Base-by-base conservation (phyloP, 106 monocot genomes). In the Dendrobium chrysotoxum region DNA sequence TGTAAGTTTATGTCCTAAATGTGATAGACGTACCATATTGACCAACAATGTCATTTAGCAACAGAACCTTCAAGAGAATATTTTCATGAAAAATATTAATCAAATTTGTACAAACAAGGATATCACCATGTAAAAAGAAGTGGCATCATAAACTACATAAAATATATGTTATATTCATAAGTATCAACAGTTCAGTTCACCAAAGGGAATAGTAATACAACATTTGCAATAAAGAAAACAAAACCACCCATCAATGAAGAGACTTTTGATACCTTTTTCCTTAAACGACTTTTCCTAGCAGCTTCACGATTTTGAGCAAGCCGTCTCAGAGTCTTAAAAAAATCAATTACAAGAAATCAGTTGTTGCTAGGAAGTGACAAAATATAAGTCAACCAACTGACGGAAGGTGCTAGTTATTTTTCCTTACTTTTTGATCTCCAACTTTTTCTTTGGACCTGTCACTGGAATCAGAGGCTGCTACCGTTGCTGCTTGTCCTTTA, bases 301-400 rank as follows among this genome's bases (percentile, higher is more conserved):
- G 96, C 96, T 88, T 97, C 96, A 82, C 92, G 96, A 84, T 97
- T 97, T 81, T 97, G 96, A 81, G 96, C 96, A 79, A 97, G 92
- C 53, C 96, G 92, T 17, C 94, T 92, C 72, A 92, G 94, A 20
- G 28, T 81, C 58, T 83, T 45, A 12, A 77, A 26, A 72, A 23
- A 18, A 81, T 28, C 6, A 54, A 3, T 80, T 7, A 39, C 66
- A 41, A 53, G 23, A 18, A 31, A 26, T 57, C 2, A 67, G 20
- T 23, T 31, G 31, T 13, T 46, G n/a, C 45, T 80, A 64, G 25
- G 23, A 75, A 23, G 15, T 68, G 45, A 15, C 38, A 77, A 79
- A 57, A 54, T 28, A 26, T 40, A 25, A 73, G 3, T 11, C 74
- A 53, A 74, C 42, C 70, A 21, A 40, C 68, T 70, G 13, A 4